phyloP scores from a whole-genome alignment of 768 basidiomycete genomes.

The Chiua virens region DNA sequence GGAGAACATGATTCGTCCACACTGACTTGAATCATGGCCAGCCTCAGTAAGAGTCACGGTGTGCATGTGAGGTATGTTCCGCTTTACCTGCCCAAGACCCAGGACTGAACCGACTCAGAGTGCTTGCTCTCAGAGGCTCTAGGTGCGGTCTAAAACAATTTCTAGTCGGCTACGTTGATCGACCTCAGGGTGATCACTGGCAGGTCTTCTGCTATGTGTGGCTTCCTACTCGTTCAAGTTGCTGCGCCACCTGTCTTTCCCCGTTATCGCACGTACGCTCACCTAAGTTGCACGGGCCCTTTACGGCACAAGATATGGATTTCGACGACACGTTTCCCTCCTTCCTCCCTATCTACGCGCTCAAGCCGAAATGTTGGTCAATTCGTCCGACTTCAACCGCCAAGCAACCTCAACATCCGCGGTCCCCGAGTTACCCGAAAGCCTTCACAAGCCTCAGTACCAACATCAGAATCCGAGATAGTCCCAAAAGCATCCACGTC shows the following conservation, averaged over 20 bases:
- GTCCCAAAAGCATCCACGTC: too few relatives aligned
- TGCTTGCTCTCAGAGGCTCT: too few relatives aligned
- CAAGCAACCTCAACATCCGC: neutral
- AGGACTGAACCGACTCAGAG: neutral
- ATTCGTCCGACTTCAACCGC: neutral
- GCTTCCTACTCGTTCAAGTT: too few relatives aligned
- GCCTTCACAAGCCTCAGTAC: too few relatives aligned
- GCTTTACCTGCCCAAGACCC: slow-evolving; percentile 9
- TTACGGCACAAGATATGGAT: slow-evolving; percentile 13
- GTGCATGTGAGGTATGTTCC: neutral
- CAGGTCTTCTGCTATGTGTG: neutral
- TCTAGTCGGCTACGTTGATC: neutral
- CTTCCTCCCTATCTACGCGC: slow-evolving; percentile 14
- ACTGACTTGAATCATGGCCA: too few relatives aligned
- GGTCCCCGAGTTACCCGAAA: neutral
- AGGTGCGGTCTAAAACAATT: too few relatives aligned
- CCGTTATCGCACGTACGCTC: slow-evolving; percentile 10
- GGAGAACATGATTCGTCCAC: neutral
- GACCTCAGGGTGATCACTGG: too few relatives aligned
- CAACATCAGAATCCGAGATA: neutral
- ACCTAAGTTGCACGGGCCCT: neutral
- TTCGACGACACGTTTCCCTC: slow-evolving; percentile 9
- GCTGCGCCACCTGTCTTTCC: neutral
- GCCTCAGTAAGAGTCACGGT: too few relatives aligned
- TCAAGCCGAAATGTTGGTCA: neutral